phyloP scores from a whole-genome alignment of 441 rosid species.

The Gossypium schwendimanii region DNA sequence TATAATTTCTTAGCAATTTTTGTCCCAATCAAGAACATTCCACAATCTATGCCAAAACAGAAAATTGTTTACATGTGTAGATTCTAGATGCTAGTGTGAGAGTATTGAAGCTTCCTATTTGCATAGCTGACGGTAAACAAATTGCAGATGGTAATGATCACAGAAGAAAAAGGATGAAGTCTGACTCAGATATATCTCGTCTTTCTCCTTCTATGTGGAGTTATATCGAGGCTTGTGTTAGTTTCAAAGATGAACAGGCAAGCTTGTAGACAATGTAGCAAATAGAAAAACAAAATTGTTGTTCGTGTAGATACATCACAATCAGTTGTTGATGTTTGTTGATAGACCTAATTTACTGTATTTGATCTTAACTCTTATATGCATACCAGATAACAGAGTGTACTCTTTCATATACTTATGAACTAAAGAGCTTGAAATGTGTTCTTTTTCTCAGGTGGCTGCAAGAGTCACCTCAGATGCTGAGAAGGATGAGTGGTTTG shows the following conservation, averaged over 20 bases:
- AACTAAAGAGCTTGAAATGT: slow-evolving; percentile 12
- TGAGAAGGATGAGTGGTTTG: slow-evolving; percentile 86
- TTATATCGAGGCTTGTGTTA: slow-evolving; percentile 66
- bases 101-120: background rate
- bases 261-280: slow-evolving; percentile 12
- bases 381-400: background rate
- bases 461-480: slow-evolving; percentile 80
- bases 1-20: background rate
- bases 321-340: background rate
- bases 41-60: background rate
- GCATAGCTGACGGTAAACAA: slow-evolving; percentile 24
- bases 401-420: slow-evolving; percentile 5
- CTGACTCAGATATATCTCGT: slow-evolving; percentile 63
- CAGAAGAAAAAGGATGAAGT: slow-evolving; percentile 77
- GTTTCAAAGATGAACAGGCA: slow-evolving; percentile 89
- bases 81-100: slow-evolving; percentile 12
- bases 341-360: background rate
- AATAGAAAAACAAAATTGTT: background rate
- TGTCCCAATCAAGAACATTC: background rate
- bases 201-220: slow-evolving; percentile 55
- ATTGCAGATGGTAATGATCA: slow-evolving; percentile 74
- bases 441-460: slow-evolving; percentile 58
- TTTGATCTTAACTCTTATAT: background rate
- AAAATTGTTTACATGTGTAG: background rate
- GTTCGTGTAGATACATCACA: background rate